A percentile compares a stretch with the other conserved stretches of the same genome.
These are phyloP conservation scores for Mucor sp. DNA, from an alignment of 371 early-diverging fungal genomes.

Conservation along the genomic window DNA sequence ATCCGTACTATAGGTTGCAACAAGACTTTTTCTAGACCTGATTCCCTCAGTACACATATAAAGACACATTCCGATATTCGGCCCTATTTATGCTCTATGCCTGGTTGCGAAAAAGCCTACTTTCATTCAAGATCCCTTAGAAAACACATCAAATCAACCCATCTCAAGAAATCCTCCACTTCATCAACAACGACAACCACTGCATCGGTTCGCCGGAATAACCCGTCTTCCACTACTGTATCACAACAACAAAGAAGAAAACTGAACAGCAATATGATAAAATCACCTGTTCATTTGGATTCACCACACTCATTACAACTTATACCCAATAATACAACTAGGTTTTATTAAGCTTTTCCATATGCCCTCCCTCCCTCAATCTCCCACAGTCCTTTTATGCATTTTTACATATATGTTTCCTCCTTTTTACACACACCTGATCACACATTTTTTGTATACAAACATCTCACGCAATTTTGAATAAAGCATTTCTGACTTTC, in stretches of 20 bases:
- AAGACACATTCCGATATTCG: conserved; percentile 83
- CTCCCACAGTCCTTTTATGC: not conserved
- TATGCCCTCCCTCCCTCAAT: not conserved
- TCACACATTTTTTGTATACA: not conserved
- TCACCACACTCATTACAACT: conserved; percentile 1
- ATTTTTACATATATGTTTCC: not conserved
- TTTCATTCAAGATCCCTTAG: conserved; percentile 74
- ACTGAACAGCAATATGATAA: conserved; percentile 1
- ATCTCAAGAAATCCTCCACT: conserved; percentile 11
- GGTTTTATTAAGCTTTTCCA: not conserved
- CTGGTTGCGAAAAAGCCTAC: conserved; percentile 70
- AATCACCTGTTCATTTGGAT: conserved; percentile 4
- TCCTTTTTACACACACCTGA: not conserved
- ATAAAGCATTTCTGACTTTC: not conserved
- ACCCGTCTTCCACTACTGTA: conserved; percentile 5
- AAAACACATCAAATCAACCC: conserved; percentile 55
- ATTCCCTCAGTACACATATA: conserved; percentile 86
- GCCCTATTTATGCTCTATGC: conserved; percentile 64
- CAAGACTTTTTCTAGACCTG: conserved; percentile 87
- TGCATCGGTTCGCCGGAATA: conserved; percentile 16
- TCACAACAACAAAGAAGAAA: conserved; percentile 11
- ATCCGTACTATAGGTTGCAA: conserved; percentile 60
- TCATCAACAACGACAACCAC: not conserved
- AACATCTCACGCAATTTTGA: not conserved
- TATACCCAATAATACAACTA: not conserved